Conservation (phyloP, 371 early-diverging fungal species). For the Apophysomyces trapeziformis region DNA sequence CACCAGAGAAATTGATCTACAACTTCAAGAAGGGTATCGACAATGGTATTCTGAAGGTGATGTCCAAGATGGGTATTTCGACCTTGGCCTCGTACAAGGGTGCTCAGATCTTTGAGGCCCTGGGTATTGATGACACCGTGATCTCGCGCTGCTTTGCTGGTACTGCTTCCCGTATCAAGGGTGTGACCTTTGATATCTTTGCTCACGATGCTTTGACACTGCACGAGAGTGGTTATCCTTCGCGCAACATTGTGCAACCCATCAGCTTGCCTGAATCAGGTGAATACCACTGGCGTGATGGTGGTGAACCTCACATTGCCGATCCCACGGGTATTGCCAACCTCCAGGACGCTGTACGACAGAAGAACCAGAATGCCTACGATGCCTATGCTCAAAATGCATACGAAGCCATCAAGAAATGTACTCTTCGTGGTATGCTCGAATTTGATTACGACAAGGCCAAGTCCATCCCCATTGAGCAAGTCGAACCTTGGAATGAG, state of each 20-base stretch:
- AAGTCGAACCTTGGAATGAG: constrained; percentile 96
- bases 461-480: constrained; percentile 83
- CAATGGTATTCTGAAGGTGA: constrained; percentile 96
- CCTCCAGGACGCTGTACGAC: constrained; percentile 94
- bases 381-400: constrained; percentile 81
- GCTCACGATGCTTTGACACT: constrained; percentile 88
- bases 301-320: constrained; percentile 92
- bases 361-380: constrained; percentile 87
- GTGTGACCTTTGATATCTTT: constrained; percentile 87
- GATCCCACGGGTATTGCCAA: constrained; percentile 87
- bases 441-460: constrained; percentile 82
- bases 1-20: constrained; percentile 64
- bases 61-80: constrained; percentile 99
- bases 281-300: constrained; percentile 96
- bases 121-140: constrained; percentile 89
- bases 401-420: constrained; percentile 84
- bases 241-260: constrained; percentile 65
- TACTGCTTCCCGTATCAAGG: constrained; percentile 96
- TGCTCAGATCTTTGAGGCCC: constrained; percentile 97
- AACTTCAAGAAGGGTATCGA: constrained; percentile 88
- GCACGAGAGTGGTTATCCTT: constrained; percentile 87
- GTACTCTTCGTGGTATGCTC: constrained; percentile 94
- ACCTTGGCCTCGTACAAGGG: constrained; percentile 98
- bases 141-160: constrained; percentile 92
- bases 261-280: constrained; percentile 85